Evolutionary conservation across 78 protist species (phyloP).

Genomic region (Dictyostelium firmibasis): DNA sequence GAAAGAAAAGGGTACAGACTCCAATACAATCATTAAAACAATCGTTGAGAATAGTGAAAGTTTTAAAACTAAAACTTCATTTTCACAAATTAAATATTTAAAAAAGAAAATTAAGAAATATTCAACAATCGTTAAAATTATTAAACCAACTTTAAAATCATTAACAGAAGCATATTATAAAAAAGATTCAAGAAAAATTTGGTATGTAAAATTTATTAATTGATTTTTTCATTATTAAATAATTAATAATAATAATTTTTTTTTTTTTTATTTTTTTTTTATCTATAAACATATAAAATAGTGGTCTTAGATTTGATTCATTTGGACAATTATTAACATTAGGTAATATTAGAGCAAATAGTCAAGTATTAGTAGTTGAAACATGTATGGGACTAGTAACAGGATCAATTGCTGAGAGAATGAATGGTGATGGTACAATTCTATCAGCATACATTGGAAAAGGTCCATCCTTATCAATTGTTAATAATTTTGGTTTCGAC

Average conservation of each 20-base stretch:
- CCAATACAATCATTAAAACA: slow-evolving; percentile 44
- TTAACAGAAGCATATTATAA: slow-evolving; percentile 32
- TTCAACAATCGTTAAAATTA: slow-evolving; percentile 37
- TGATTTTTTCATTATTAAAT: neutral
- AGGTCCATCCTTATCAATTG: slow-evolving; percentile 57
- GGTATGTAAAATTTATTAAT: neutral
- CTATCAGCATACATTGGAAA: slow-evolving; percentile 46
- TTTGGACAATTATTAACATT: slow-evolving; percentile 69
- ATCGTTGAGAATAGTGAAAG: slow-evolving; percentile 65
- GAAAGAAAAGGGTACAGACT: slow-evolving; percentile 52
- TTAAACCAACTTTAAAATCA: slow-evolving; percentile 50
- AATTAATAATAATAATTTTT: neutral
- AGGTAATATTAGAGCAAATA: slow-evolving; percentile 36
- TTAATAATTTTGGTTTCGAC: slow-evolving; percentile 51
- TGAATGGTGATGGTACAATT: slow-evolving; percentile 53
- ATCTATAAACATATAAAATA: neutral
- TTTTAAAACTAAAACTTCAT: slow-evolving; percentile 67
- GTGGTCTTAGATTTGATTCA: slow-evolving; percentile 75
- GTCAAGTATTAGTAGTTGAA: slow-evolving; percentile 50
- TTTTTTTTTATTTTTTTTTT: neutral
- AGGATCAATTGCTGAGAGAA: slow-evolving; percentile 74
- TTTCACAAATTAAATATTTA: slow-evolving; percentile 62
- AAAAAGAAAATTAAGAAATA: slow-evolving; percentile 63
- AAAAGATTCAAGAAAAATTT: slow-evolving; percentile 66
- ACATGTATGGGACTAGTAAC: slow-evolving; percentile 63